Base-by-base conservation (phyloP, 305 asterid genomes). In the Rubia balearica region DNA sequence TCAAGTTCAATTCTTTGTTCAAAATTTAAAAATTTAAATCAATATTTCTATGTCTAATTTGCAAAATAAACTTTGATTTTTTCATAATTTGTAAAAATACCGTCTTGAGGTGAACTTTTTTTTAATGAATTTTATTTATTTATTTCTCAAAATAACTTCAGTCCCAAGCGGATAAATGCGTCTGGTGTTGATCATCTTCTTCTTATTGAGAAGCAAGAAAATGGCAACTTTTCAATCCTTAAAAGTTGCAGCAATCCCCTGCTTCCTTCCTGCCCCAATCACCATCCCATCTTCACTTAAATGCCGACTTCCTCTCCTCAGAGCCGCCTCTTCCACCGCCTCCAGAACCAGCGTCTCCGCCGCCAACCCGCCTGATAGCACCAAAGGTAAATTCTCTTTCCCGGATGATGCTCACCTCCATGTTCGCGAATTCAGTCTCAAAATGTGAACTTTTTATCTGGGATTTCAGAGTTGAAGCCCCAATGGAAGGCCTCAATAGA, bases 401-500 rank as follows among this genome's bases (percentile, higher is more conserved):
- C 53, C 51, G 17, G 19, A 60, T 62, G 14, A 16, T 55, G 69
- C 12, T 51, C 65, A 12, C 7, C 5, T 17, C 30, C 17, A 4
- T 21, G 12, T 14, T 67, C 16, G 46, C 12, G 62, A 73, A 5
- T 45, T 74, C 12, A 3, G 1, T 59, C 17, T 42, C 16, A 69
- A 68, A n/a, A 48, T 36, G n/a, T 16, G 13, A 22, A 42, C 6
- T 65, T 57, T 43, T 62, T 67, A 43, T 5, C 40, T 43, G 68
- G 81, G 64, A 22, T 81, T 71, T 73, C 73, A 90, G 89, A 12
- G 76, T 78, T 61, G 79, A 87, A 85, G 88, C 87, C 85, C 68
- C 96, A 89, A 67, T 94, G 97, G 99, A 91, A 85, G 83, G 99
- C 99, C 2, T 85, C 96, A n/a, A 84, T 94, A 65, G 97, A 91